Percentiles rank a stretch among this genome's conserved stretches.
Evolutionary conservation across 352 stramenopile species (phyloP).

Genomic region (Globisporangium sylvaticum): DNA sequence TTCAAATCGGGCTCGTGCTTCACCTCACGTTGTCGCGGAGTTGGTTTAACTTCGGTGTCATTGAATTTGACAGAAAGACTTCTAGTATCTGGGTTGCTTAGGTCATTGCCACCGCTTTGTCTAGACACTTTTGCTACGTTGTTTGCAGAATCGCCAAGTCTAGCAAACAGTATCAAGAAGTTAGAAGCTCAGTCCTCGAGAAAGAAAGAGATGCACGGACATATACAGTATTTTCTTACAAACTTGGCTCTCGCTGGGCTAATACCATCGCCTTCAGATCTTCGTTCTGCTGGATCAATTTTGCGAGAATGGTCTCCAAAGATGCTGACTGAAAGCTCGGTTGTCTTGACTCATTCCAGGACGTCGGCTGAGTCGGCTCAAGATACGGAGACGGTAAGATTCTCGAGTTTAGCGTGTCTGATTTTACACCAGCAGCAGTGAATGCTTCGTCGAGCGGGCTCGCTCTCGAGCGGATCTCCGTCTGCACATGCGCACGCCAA

Average conservation of each 20-base stretch:
- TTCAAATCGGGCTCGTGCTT: neutral
- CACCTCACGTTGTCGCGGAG: neutral
- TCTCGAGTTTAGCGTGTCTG: neutral
- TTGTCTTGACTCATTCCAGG: neutral
- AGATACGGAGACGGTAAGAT: neutral
- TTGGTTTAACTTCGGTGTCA: neutral
- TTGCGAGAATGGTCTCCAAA: conserved; percentile 14
- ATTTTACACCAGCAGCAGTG: neutral
- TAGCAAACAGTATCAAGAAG: neutral
- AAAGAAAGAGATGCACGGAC: neutral
- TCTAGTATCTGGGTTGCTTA: neutral
- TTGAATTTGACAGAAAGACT: neutral
- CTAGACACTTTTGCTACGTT: neutral
- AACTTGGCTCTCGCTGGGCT: neutral
- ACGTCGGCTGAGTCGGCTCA: neutral
- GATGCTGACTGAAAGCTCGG: neutral
- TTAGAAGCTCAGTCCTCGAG: neutral
- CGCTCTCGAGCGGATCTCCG: neutral
- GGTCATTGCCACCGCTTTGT: conserved; percentile 1
- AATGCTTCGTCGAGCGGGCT: neutral
- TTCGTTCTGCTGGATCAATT: conserved; percentile 27
- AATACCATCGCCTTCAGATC: conserved; percentile 20
- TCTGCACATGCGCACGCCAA: neutral
- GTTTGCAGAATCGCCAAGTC: neutral
- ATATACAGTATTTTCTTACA: conserved; percentile 8